phyloP scores from a whole-genome alignment of 176 grass and related monocot species.

The Oryza glumipatula region DNA sequence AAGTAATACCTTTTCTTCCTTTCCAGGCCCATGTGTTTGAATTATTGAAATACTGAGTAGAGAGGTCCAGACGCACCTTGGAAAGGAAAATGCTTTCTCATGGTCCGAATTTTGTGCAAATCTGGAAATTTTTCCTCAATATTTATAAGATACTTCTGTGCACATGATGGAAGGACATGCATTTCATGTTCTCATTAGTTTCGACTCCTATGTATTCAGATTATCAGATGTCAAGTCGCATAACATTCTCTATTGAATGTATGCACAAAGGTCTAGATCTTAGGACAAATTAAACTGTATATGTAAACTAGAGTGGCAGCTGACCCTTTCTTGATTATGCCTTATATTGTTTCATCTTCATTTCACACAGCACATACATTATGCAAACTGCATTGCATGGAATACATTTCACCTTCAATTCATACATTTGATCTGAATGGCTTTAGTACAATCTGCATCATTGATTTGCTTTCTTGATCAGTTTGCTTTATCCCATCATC shows the following conservation, averaged over 20 bases:
- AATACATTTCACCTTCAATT: not conserved
- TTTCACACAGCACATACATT: not conserved
- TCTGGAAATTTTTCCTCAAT: not conserved
- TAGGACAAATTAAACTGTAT: not conserved
- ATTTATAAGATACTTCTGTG: slow-evolving; percentile 9
- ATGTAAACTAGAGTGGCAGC: not conserved
- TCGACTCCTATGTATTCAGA: not conserved
- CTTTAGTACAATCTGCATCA: slow-evolving; percentile 13
- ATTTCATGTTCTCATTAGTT: slow-evolving; percentile 1
- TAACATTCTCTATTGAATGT: slow-evolving; percentile 7
- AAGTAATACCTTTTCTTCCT: slow-evolving; percentile 30
- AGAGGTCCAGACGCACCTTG: not conserved
- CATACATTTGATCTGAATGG: slow-evolving; percentile 4
- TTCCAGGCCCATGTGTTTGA: slow-evolving; percentile 23
- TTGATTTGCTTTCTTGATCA: not conserved
- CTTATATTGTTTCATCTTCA: not conserved
- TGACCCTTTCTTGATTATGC: not conserved
- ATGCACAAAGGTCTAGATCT: not conserved
- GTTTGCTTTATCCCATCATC: not conserved
- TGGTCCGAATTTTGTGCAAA: not conserved
- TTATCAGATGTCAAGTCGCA: not conserved
- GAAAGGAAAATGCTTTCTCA: slow-evolving; percentile 31
- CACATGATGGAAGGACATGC: not conserved
- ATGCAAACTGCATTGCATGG: not conserved
- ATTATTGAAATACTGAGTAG: slow-evolving; percentile 6